Percentiles rank a stretch among this genome's conserved stretches.
Conservation (phyloP, 192 early-diverging fungal genomes). For the Backusella mclennaniae region DNA sequence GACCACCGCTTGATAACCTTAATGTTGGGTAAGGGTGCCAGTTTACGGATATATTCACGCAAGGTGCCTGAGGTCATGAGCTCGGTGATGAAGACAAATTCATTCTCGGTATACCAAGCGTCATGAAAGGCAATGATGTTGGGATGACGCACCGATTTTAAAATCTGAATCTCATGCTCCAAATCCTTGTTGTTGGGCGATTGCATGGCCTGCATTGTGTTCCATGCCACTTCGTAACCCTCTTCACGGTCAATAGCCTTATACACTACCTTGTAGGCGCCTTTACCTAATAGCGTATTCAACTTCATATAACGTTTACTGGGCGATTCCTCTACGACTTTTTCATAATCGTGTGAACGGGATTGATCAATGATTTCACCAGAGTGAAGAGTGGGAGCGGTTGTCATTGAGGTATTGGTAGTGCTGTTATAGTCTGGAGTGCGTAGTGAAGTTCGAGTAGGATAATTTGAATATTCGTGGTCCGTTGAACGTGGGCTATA, state of each 20-base stretch:
- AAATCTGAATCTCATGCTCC: conserved; percentile 59
- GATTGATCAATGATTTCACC: conserved; percentile 55
- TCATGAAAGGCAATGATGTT: conserved; percentile 80
- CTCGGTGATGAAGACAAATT: no score
- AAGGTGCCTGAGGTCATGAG: no score
- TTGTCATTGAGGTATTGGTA: no score
- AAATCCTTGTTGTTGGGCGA: conserved; percentile 33
- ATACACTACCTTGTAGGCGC: conserved; percentile 42
- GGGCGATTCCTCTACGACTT: conserved; percentile 52
- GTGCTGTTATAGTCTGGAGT: neutral
- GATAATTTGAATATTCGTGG: neutral
- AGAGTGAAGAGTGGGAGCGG: neutral
- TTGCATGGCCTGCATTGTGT: conserved; percentile 39
- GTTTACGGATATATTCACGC: no score
- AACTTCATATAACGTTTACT: conserved; percentile 54
- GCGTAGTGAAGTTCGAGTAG: neutral
- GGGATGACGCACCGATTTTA: conserved; percentile 77
- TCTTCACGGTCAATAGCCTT: conserved; percentile 83
- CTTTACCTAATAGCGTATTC: conserved; percentile 71
- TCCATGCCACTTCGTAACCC: conserved; percentile 91
- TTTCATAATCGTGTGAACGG: conserved; percentile 48
- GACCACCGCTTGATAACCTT: no score
- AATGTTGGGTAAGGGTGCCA: no score
- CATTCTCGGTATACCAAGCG: conserved; percentile 46
- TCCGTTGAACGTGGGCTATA: neutral